Percentiles rank a stretch among this genome's conserved stretches.
Conservation (phyloP, 2,329 filamentous ascomycete species). For the Talaromyces sp. region DNA sequence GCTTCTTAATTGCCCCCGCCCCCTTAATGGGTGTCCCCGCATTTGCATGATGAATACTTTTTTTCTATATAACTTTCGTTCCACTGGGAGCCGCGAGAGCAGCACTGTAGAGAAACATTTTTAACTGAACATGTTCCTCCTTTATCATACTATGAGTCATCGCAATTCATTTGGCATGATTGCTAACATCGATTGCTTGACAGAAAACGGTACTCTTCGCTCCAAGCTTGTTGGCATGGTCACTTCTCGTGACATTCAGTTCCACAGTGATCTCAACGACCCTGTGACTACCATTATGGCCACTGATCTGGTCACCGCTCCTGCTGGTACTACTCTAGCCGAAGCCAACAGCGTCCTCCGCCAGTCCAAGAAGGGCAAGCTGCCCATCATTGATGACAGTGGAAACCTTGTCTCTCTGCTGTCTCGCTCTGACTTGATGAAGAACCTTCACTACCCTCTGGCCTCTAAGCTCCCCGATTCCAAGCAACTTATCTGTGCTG, state of each 20-base stretch:
- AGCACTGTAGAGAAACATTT: constrained; percentile 77
- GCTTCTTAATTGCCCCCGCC: constrained; percentile 20
- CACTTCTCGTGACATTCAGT: constrained; percentile 97
- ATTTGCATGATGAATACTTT: constrained; percentile 69
- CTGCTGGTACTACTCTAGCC: constrained; percentile 75
- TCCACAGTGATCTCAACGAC: constrained; percentile 74
- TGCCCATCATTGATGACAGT: constrained; percentile 83
- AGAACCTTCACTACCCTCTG: constrained; percentile 96
- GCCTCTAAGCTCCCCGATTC: constrained; percentile 95
- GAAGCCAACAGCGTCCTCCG: constrained; percentile 94
- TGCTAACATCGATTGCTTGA: constrained; percentile 23
- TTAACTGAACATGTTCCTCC: constrained; percentile 48
- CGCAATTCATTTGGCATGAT: constrained; percentile 5
- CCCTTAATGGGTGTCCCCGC: constrained; percentile 14
- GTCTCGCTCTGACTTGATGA: constrained; percentile 93
- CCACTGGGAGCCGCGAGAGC: constrained; percentile 87
- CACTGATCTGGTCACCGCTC: constrained; percentile 87
- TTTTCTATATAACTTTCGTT: constrained; percentile 98
- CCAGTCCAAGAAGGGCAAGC: constrained; percentile 97
- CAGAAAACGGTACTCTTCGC: constrained; percentile 87
- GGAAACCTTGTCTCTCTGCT: constrained; percentile 90
- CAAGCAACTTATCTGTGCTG: constrained; percentile 95
- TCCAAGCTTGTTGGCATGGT: constrained; percentile 97
- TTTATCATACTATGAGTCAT: constrained; percentile 10
- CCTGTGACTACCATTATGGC: constrained; percentile 92